phyloP scores from a whole-genome alignment of 2,329 filamentous ascomycete genomes.

The Ciborinia camelliae region DNA sequence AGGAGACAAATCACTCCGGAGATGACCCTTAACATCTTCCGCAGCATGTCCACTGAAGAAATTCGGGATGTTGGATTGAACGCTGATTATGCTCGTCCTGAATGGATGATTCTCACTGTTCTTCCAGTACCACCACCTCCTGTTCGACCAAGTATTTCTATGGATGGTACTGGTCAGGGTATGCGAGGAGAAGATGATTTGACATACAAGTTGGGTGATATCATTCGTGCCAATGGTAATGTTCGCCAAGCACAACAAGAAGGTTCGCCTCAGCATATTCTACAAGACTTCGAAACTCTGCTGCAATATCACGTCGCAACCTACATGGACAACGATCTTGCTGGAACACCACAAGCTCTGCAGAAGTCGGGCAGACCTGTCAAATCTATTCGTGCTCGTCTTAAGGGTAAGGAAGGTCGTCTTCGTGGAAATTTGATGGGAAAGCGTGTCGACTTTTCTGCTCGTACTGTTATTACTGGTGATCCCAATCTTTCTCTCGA shows the following conservation, averaged over 20 bases:
- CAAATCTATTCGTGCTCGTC: slow-evolving; percentile 91
- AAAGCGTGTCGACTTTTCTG: slow-evolving; percentile 98
- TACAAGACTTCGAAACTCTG: slow-evolving; percentile 84
- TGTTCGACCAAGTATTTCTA: slow-evolving; percentile 93
- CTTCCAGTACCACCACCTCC: slow-evolving; percentile 93
- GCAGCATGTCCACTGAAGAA: slow-evolving; percentile 77
- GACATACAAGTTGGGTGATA: slow-evolving; percentile 98
- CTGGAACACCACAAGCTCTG: slow-evolving; percentile 86
- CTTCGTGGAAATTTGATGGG: slow-evolving; percentile 99
- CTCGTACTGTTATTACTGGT: slow-evolving; percentile 98
- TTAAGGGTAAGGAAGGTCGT: slow-evolving; percentile 99
- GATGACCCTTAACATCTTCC: slow-evolving; percentile 81
- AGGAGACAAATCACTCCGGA: slow-evolving; percentile 80
- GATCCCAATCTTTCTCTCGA: slow-evolving; percentile 95
- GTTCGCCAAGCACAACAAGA: slow-evolving; percentile 88
- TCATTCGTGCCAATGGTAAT: slow-evolving; percentile 95
- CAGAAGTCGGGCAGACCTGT: slow-evolving; percentile 97
- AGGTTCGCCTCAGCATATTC: slow-evolving; percentile 86
- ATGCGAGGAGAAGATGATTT: slow-evolving; percentile 97
- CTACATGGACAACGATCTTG: slow-evolving; percentile 99
- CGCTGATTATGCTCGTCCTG: slow-evolving; percentile 89
- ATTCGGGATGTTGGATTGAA: slow-evolving; percentile 86
- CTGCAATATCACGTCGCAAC: slow-evolving; percentile 98
- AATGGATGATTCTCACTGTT: slow-evolving; percentile 97
- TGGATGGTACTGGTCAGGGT: slow-evolving; percentile 89